Evolutionary conservation across 2,329 filamentous ascomycete species (phyloP).

Genomic region (Blumeria graminis): DNA sequence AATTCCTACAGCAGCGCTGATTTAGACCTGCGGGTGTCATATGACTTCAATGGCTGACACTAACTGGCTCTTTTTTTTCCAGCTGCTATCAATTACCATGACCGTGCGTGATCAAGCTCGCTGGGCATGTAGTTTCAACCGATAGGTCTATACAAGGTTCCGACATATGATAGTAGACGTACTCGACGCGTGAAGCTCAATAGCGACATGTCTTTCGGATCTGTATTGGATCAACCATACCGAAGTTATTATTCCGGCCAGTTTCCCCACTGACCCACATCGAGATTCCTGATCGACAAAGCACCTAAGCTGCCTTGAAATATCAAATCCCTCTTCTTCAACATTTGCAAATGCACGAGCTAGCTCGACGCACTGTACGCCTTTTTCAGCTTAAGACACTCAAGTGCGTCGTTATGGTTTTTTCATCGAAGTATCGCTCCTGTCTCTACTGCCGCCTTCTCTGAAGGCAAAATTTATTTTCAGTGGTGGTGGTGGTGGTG

Average conservation of each 20-base stretch:
- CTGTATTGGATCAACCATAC: not conserved
- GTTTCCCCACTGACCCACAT: not conserved
- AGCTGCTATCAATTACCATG: not conserved
- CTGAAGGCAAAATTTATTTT: too few species aligned
- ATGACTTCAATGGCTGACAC: not conserved
- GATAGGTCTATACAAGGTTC: not conserved
- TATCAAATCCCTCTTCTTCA: not conserved
- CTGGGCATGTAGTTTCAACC: not conserved
- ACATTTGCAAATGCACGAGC: not conserved
- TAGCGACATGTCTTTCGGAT: not conserved
- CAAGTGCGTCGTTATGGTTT: not conserved
- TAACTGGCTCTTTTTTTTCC: not conserved
- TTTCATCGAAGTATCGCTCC: not conserved
- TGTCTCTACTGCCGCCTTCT: too few species aligned
- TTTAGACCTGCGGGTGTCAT: too few species aligned
- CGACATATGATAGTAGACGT: not conserved
- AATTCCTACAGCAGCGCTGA: too few species aligned
- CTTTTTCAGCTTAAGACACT: not conserved
- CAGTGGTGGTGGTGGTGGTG: not conserved
- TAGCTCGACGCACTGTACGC: too few species aligned
- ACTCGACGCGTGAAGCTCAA: not conserved
- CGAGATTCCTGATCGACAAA: not conserved
- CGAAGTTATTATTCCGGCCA: not conserved
- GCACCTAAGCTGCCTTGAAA: not conserved
- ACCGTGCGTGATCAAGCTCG: not conserved